Evolutionary conservation across 2,329 filamentous ascomycete species (phyloP).

Genomic region (Meredithiella fracta): DNA sequence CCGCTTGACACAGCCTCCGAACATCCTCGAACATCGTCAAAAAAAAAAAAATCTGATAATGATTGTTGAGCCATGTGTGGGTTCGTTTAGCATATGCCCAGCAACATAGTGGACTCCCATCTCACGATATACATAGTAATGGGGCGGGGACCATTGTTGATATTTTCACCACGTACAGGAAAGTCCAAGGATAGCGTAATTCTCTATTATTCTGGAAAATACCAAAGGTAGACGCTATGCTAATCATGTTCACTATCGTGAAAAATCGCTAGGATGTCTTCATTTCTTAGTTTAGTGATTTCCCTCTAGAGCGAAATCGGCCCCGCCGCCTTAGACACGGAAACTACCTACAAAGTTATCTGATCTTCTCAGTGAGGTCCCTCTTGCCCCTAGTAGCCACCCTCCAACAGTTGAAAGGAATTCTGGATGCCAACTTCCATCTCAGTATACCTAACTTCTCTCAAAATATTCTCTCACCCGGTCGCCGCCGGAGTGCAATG

Average conservation of each 20-base stretch:
- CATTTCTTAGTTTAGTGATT: no score
- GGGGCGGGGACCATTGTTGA: not conserved
- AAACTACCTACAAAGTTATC: not conserved
- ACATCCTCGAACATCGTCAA: not conserved
- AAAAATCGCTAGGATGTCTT: no score
- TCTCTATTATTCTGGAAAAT: no score
- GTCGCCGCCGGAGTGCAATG: not conserved
- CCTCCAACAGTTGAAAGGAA: conserved; percentile 3
- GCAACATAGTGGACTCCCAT: no score
- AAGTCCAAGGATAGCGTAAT: no score
- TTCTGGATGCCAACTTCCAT: not conserved
- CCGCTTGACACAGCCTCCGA: not conserved
- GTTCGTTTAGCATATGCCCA: no score
- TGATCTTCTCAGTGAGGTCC: not conserved
- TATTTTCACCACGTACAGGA: not conserved
- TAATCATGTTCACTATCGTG: no score
- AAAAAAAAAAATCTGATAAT: not conserved
- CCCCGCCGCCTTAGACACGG: not conserved
- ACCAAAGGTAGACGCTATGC: no score
- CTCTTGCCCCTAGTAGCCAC: not conserved
- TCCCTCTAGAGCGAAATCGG: conserved; percentile 2
- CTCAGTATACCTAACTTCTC: no score
- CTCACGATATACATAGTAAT: no score
- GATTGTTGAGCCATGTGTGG: no score
- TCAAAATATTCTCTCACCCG: no score